A percentile compares a stretch with the other conserved stretches of the same genome.
phyloP scores from a whole-genome alignment of 202 grass and related monocot genomes.

The Setaria viridis region DNA sequence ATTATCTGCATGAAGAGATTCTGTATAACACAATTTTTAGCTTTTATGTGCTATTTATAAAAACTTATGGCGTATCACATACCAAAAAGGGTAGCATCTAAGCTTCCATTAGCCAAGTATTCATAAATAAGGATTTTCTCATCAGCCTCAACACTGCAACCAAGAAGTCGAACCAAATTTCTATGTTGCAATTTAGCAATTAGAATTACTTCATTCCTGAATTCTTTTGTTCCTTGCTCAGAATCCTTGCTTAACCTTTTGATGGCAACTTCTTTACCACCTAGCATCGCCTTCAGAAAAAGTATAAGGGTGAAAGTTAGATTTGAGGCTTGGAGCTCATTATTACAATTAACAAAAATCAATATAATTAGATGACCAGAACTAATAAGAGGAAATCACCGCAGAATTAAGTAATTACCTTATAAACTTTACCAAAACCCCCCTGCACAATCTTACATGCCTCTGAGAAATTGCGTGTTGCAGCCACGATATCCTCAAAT shows the following conservation, averaged over 20 bases:
- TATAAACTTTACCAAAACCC: conserved; percentile 64
- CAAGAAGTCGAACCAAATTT: conserved; percentile 54
- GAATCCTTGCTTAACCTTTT: conserved; percentile 55
- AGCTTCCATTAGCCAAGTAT: conserved; percentile 53
- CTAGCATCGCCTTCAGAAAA: conserved; percentile 12
- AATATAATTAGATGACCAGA: background rate
- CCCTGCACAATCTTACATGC: conserved; percentile 46
- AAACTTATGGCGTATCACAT: background rate
- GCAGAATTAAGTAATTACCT: conserved; percentile 26
- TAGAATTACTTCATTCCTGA: conserved; percentile 55
- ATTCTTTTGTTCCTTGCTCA: conserved; percentile 51
- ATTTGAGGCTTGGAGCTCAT: background rate
- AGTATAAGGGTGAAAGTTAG: too few species aligned
- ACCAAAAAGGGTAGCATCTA: conserved; percentile 55
- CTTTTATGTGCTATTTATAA: background rate
- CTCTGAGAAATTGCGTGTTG: conserved; percentile 43
- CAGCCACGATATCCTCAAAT: conserved; percentile 34
- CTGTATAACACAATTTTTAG: background rate
- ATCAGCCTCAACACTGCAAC: conserved; percentile 42
- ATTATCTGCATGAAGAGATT: conserved; percentile 28
- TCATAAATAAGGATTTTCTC: conserved; percentile 66
- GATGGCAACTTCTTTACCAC: conserved; percentile 51
- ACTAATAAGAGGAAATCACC: background rate
- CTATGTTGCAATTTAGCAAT: conserved; percentile 60
- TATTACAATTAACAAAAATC: background rate